A percentile compares a stretch with the other conserved stretches of the same genome.
Conservation (phyloP, 495 filamentous ascomycete species). For the Cairneyella variabilis region DNA sequence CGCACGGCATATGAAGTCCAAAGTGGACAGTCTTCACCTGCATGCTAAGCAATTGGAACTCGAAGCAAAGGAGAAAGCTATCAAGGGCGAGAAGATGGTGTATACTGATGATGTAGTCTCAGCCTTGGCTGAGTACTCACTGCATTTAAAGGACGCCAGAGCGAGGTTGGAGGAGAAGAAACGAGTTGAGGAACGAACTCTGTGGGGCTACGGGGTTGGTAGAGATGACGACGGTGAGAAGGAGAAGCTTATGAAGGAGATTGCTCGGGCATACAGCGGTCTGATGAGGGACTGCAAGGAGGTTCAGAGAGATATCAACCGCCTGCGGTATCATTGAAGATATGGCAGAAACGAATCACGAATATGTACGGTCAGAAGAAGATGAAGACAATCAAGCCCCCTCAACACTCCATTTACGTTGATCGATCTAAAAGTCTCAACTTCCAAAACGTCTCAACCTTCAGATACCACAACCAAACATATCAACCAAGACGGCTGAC, state of each 20-base stretch:
- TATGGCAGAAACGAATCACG: no score
- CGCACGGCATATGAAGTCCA: constrained; percentile 46
- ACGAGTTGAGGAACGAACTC: constrained; percentile 39
- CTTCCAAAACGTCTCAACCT: no score
- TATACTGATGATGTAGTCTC: constrained; percentile 54
- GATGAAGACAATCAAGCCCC: no score
- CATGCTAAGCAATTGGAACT: constrained; percentile 51
- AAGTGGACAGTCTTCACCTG: constrained; percentile 55
- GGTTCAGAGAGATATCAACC: constrained; percentile 53
- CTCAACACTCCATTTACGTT: no score
- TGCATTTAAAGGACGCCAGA: constrained; percentile 49
- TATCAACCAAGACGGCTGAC: no score
- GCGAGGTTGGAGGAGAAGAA: constrained; percentile 44
- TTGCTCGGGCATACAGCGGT: constrained; percentile 55
- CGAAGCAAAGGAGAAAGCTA: constrained; percentile 44
- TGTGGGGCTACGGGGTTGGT: constrained; percentile 51
- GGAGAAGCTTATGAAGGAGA: constrained; percentile 46
- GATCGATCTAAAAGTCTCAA: no score
- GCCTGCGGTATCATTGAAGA: no score
- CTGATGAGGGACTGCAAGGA: constrained; percentile 50
- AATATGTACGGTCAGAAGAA: no score
- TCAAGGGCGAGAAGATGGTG: constrained; percentile 35
- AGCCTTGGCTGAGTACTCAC: constrained; percentile 54
- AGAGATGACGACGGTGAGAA: constrained; percentile 30
- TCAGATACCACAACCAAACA: no score